These are phyloP conservation scores for Venturia asperata DNA, from an alignment of 2,329 filamentous ascomycete genomes.

Conservation along the genomic window DNA sequence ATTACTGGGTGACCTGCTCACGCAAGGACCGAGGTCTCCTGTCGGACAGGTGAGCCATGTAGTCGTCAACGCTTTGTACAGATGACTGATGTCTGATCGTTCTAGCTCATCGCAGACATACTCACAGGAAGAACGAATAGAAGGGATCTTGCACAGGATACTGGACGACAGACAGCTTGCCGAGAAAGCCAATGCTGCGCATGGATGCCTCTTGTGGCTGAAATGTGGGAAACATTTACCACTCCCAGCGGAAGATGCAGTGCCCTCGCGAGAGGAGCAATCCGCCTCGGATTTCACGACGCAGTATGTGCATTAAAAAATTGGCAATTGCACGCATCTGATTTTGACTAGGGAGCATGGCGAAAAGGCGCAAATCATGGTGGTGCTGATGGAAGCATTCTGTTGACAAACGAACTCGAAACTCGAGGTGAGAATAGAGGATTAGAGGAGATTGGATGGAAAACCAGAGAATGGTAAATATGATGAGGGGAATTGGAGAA, in stretches of 20 bases:
- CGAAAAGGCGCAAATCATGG: conserved; percentile 26
- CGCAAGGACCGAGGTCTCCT: conserved; percentile 24
- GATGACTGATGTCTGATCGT: background rate
- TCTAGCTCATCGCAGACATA: conserved; percentile 28
- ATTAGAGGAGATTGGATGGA: conserved; percentile 25
- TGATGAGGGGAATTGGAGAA: too few relatives aligned
- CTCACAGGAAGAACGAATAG: conserved; percentile 26
- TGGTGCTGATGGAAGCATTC: conserved; percentile 30
- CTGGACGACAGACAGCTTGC: conserved; percentile 24
- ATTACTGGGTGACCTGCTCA: conserved; percentile 32
- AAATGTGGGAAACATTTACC: conserved; percentile 27
- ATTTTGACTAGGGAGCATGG: conserved; percentile 26
- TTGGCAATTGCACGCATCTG: background rate
- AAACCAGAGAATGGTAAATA: conserved; percentile 25
- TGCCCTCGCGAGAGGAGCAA: conserved; percentile 29
- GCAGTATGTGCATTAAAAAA: conserved; percentile 20
- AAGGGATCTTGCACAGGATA: conserved; percentile 21
- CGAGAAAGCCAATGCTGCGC: conserved; percentile 30
- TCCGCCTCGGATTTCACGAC: conserved; percentile 32
- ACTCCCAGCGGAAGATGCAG: conserved; percentile 28
- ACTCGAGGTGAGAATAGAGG: conserved; percentile 28
- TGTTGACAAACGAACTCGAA: conserved; percentile 27
- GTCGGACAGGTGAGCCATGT: conserved; percentile 19
- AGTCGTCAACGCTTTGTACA: background rate
- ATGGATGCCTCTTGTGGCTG: conserved; percentile 30